Conservation (phyloP, 805 yeast species). For the Nakazawaea holstii region DNA sequence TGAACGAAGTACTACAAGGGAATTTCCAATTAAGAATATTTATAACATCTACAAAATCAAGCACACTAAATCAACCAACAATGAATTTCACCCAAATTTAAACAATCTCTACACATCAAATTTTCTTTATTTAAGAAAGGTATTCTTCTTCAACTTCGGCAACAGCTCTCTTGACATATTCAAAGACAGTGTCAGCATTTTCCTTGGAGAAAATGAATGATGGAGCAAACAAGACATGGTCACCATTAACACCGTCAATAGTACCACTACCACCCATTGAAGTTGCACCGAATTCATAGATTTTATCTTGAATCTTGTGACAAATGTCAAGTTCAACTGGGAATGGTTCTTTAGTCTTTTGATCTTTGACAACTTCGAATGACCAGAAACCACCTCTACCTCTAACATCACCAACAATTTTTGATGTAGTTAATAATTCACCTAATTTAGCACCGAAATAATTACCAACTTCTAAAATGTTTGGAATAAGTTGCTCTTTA, state of each 20-base stretch:
- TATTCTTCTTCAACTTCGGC: constrained; percentile 26
- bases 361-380: constrained; percentile 44
- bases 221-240: constrained; percentile 42
- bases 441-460: constrained; percentile 33
- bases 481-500: constrained; percentile 29
- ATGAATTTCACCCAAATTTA: too few species aligned
- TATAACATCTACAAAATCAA: too few species aligned
- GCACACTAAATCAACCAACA: too few species aligned
- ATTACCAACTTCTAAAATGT: constrained; percentile 36
- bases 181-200: constrained; percentile 32
- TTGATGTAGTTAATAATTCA: constrained; percentile 22
- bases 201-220: constrained; percentile 33
- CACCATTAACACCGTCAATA: constrained; percentile 35
- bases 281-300: constrained; percentile 35
- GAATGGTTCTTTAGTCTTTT: constrained; percentile 41
- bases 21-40: too few species aligned
- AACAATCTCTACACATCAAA: too few species aligned
- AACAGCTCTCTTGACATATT: constrained; percentile 34
- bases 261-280: constrained; percentile 35
- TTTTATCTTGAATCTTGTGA: constrained; percentile 26
- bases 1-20: too few species aligned
- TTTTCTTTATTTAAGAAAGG: neutral
- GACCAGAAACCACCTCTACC: constrained; percentile 55
- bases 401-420: constrained; percentile 44
- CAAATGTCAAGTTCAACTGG: constrained; percentile 25